A percentile compares a stretch with the other conserved stretches of the same genome.
Evolutionary conservation across 129 eudicot genomes (phyloP).

Genomic region (Ambrosia artemisiifolia): DNA sequence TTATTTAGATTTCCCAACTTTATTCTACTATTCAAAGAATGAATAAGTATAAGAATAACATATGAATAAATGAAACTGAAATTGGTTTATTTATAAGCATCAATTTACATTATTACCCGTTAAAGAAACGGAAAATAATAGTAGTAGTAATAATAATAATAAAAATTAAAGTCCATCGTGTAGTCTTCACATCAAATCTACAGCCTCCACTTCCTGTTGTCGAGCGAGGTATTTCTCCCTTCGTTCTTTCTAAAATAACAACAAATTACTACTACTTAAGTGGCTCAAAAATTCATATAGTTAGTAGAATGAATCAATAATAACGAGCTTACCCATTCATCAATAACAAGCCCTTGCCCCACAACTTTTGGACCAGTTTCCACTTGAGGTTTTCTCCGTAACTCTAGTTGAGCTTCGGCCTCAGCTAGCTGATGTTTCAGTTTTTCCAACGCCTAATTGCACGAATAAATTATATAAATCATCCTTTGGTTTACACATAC

Average conservation of each 20-base stretch:
- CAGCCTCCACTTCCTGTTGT: conserved; percentile 59
- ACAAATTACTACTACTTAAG: neutral
- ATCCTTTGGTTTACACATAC: neutral
- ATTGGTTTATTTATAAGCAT: conserved; percentile 1
- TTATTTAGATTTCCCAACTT: neutral
- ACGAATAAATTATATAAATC: neutral
- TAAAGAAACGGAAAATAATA: neutral
- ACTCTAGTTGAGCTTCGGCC: conserved; percentile 65
- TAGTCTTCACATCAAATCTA: conserved; percentile 47
- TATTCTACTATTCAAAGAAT: neutral
- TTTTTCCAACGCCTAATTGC: conserved; percentile 56
- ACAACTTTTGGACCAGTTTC: conserved; percentile 43
- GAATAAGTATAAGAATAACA: neutral
- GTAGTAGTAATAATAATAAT: neutral
- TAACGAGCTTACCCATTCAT: conserved; percentile 60
- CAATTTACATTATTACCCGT: conserved; percentile 8
- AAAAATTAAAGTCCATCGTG: conserved; percentile 2
- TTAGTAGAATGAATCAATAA: neutral
- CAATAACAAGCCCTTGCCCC: conserved; percentile 74
- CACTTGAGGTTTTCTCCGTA: conserved; percentile 60
- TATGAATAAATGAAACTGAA: neutral
- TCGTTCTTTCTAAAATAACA: conserved; percentile 59
- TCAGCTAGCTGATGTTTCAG: conserved; percentile 69
- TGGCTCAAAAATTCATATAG: neutral
- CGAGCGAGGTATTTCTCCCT: conserved; percentile 90